A percentile compares a stretch with the other conserved stretches of the same genome.
These are phyloP conservation scores for Litchi chinensis DNA, from an alignment of 345 rosid genomes.

Conservation along the genomic window DNA sequence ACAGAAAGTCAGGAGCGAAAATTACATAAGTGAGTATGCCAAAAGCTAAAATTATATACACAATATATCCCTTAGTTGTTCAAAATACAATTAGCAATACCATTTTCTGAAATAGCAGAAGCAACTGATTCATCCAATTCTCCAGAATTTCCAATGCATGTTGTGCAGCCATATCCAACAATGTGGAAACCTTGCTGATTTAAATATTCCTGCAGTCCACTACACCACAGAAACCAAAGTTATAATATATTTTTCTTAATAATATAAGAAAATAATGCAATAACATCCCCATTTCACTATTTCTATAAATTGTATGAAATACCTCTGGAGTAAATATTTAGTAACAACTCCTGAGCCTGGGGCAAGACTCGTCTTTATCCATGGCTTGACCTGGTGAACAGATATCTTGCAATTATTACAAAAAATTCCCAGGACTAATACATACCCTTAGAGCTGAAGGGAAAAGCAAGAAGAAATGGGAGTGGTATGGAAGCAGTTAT, in stretches of 20 bases:
- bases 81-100: slow-evolving; percentile 31
- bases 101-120: slow-evolving; percentile 90
- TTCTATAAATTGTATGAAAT: slow-evolving; percentile 5
- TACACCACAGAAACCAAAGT: slow-evolving; percentile 36
- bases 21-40: not conserved
- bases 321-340: slow-evolving; percentile 85
- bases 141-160: slow-evolving; percentile 98
- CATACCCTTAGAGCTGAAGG: slow-evolving; percentile 1
- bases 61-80: not conserved
- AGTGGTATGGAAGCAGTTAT: not conserved
- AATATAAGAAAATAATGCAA: not conserved
- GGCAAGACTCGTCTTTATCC: slow-evolving; percentile 99
- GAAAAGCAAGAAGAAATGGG: not conserved
- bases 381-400: slow-evolving; percentile 81
- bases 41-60: not conserved
- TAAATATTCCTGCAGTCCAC: slow-evolving; percentile 89
- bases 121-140: slow-evolving; percentile 93
- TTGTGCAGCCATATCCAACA: slow-evolving; percentile 98
- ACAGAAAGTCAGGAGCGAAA: not conserved
- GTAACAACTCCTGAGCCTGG: slow-evolving; percentile 99
- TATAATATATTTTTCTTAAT: not conserved
- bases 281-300: not conserved
- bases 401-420: slow-evolving; percentile 19
- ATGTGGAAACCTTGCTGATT: slow-evolving; percentile 91
- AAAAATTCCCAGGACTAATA: not conserved